Evolutionary conservation across 1,284 basidiomycete genomes (phyloP).

Genomic region (Irpex lacteus): DNA sequence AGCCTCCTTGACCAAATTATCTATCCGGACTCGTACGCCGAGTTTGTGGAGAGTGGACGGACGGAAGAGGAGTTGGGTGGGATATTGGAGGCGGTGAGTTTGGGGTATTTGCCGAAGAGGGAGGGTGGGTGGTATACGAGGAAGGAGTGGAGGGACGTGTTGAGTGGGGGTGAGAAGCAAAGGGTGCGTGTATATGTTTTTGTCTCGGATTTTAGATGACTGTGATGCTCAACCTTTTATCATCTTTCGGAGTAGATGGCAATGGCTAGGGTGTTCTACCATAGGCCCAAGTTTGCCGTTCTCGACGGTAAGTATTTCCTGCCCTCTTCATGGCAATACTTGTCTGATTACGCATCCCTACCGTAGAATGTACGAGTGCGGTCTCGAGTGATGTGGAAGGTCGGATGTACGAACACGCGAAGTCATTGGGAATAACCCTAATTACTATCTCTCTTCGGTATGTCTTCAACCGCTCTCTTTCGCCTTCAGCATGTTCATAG

Average conservation of each 20-base stretch:
- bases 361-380: conserved; percentile 88
- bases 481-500: background rate
- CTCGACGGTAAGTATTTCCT: conserved; percentile 58
- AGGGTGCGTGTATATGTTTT: conserved; percentile 44
- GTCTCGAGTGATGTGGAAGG: conserved; percentile 97
- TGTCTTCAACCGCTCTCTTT: conserved; percentile 15
- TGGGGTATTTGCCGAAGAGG: conserved; percentile 83
- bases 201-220: background rate
- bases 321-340: conserved; percentile 4
- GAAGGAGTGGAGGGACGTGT: conserved; percentile 96
- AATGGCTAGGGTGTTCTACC: conserved; percentile 84
- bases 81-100: conserved; percentile 78
- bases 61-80: conserved; percentile 70
- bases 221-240: background rate
- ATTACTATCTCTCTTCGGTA: conserved; percentile 87
- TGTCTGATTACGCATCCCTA: background rate
- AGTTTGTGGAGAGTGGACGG: conserved; percentile 63
- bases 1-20: conserved; percentile 85
- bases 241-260: conserved; percentile 56
- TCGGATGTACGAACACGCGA: conserved; percentile 93
- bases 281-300: conserved; percentile 74
- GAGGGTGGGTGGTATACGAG: conserved; percentile 89
- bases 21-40: conserved; percentile 83
- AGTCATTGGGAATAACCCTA: conserved; percentile 89
- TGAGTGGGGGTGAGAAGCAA: conserved; percentile 96